Percentiles rank a stretch among this genome's conserved stretches.
phyloP scores from a whole-genome alignment of 129 eudicot genomes.

The Rutidosis leptorrhynchoides region DNA sequence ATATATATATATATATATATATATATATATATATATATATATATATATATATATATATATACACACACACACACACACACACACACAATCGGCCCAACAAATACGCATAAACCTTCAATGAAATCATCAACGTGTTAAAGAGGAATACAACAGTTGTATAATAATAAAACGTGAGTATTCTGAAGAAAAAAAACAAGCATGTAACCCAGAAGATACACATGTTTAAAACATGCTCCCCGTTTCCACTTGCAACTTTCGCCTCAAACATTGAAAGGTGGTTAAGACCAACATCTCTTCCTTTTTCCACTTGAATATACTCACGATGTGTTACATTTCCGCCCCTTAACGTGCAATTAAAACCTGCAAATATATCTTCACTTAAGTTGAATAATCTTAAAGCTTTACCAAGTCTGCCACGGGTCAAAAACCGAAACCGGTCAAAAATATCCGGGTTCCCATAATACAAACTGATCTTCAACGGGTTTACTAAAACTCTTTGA shows the following conservation, averaged over 20 bases:
- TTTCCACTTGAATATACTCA: conserved; percentile 86
- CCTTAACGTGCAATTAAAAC: conserved; percentile 85
- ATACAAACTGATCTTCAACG: conserved; percentile 79
- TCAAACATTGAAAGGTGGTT: conserved; percentile 92
- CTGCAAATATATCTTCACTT: conserved; percentile 93
- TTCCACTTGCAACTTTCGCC: conserved; percentile 93
- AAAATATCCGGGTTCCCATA: conserved; percentile 93
- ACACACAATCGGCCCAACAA: conserved; percentile 88
- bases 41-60: too few relatives aligned
- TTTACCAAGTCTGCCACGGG: conserved; percentile 88
- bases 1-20: too few relatives aligned
- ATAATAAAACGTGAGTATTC: conserved; percentile 87
- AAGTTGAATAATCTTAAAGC: conserved; percentile 79
- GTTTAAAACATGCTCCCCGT: conserved; percentile 85
- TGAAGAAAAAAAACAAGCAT: conserved; percentile 74
- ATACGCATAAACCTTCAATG: conserved; percentile 77
- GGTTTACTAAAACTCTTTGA: conserved; percentile 89
- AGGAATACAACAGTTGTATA: conserved; percentile 87
- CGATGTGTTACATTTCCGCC: conserved; percentile 94
- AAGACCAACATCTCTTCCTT: conserved; percentile 90
- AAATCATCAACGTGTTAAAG: conserved; percentile 69
- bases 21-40: too few relatives aligned
- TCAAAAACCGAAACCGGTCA: conserved; percentile 85
- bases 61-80: too few relatives aligned
- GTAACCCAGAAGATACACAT: conserved; percentile 77